Conservation (phyloP, 805 yeast genomes). For the Ogataea neopini region DNA sequence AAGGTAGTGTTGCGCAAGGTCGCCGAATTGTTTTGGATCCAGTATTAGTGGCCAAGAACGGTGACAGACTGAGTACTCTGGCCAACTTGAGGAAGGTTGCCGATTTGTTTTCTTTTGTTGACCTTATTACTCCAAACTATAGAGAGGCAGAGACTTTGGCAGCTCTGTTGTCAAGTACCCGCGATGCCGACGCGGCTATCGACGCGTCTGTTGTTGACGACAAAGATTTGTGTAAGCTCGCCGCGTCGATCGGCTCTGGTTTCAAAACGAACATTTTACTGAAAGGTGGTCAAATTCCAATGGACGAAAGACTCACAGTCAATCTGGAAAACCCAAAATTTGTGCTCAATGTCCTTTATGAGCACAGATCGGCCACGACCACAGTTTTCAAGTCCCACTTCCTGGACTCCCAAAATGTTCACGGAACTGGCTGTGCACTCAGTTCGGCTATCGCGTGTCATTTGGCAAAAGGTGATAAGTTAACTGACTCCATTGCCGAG, state of each 20-base stretch:
- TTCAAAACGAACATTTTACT: slow-evolving; percentile 57
- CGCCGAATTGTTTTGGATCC: slow-evolving; percentile 68
- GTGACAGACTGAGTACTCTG: slow-evolving; percentile 54
- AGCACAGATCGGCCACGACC: slow-evolving; percentile 34
- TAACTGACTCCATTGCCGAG: slow-evolving; percentile 51
- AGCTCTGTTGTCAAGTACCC: slow-evolving; percentile 26
- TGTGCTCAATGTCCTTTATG: slow-evolving; percentile 31
- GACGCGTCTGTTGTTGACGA: slow-evolving; percentile 7
- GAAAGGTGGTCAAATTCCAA: slow-evolving; percentile 83
- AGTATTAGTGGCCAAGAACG: slow-evolving; percentile 80
- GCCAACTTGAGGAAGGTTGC: slow-evolving; percentile 22
- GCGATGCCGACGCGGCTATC: slow-evolving; percentile 13
- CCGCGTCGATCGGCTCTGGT: slow-evolving; percentile 39
- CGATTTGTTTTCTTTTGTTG: slow-evolving; percentile 19
- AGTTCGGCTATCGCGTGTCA: slow-evolving; percentile 80
- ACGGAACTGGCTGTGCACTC: slow-evolving; percentile 91
- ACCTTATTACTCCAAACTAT: slow-evolving; percentile 72
- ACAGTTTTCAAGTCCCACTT: slow-evolving; percentile 49
- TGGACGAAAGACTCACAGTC: slow-evolving; percentile 30
- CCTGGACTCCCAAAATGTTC: slow-evolving; percentile 57
- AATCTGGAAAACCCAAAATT: slow-evolving; percentile 20
- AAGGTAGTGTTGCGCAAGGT: background rate
- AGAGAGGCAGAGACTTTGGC: slow-evolving; percentile 46
- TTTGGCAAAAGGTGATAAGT: slow-evolving; percentile 53
- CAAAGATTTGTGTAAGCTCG: slow-evolving; percentile 39